Evolutionary conservation across 768 basidiomycete species (phyloP).

Genomic region (Boletus rubroflammeus): DNA sequence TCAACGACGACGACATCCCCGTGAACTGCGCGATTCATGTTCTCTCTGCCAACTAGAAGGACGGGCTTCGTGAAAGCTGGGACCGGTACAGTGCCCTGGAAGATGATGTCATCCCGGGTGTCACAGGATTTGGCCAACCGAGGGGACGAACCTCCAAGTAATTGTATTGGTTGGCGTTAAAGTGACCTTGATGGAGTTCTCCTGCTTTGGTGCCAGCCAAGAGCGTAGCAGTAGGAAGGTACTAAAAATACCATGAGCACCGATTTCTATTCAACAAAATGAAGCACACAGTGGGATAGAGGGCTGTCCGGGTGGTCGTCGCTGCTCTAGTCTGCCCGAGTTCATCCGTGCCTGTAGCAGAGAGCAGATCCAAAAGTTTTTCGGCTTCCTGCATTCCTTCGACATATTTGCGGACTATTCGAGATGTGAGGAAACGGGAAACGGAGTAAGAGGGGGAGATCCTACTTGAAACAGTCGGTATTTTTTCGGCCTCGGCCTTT

Average conservation of each 20-base stretch:
- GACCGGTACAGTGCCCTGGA: constrained; percentile 76
- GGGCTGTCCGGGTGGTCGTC: constrained; percentile 48
- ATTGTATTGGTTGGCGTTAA: constrained; percentile 93
- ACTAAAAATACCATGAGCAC: constrained; percentile 43
- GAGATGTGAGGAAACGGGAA: neutral
- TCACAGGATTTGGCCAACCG: neutral
- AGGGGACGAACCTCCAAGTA: constrained; percentile 72
- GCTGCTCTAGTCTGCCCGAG: constrained; percentile 60
- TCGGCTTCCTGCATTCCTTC: constrained; percentile 63
- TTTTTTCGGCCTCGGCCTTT: constrained; percentile 65
- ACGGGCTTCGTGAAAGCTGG: constrained; percentile 73
- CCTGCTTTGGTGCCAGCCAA: constrained; percentile 83
- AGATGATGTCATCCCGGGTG: neutral
- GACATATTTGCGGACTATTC: constrained; percentile 73
- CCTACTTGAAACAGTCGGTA: constrained; percentile 61
- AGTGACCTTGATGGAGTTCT: constrained; percentile 86
- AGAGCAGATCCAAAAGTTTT: constrained; percentile 77
- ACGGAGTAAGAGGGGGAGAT: neutral
- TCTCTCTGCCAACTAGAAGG: constrained; percentile 80
- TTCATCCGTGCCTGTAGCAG: constrained; percentile 59
- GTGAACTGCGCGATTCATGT: constrained; percentile 94
- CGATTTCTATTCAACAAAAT: neutral
- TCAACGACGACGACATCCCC: constrained; percentile 93
- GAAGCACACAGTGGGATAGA: constrained; percentile 70
- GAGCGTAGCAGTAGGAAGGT: constrained; percentile 68